Evolutionary conservation across 1,284 basidiomycete species (phyloP).

Genomic region (Phellinidium pouzarii): DNA sequence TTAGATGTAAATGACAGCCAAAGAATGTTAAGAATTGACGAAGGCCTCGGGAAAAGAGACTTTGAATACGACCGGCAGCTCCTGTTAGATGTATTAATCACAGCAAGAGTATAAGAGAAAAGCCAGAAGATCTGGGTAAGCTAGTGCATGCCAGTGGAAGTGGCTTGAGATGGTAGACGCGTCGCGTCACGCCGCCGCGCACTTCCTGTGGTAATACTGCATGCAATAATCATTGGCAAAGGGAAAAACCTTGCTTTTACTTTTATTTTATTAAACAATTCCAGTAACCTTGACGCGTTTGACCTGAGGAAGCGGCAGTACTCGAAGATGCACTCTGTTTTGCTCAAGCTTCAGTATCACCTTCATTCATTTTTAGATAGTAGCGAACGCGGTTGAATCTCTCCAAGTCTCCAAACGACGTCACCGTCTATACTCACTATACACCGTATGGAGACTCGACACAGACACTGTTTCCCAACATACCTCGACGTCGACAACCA

Average conservation of each 20-base stretch:
- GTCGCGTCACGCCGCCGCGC: neutral
- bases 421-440: too few relatives aligned
- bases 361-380: too few relatives aligned
- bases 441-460: too few relatives aligned
- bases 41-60: neutral
- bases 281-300: too few relatives aligned
- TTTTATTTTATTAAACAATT: too few relatives aligned
- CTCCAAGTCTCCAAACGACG: constrained; percentile 1
- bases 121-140: neutral
- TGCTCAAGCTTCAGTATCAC: too few relatives aligned
- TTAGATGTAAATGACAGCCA: neutral
- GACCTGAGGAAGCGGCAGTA: too few relatives aligned
- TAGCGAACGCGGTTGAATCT: too few relatives aligned
- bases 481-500: neutral
- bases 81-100: neutral
- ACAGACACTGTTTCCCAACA: neutral
- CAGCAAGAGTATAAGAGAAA: neutral
- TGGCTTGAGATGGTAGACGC: neutral
- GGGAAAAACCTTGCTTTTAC: too few relatives aligned
- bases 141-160: neutral
- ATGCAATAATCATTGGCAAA: too few relatives aligned
- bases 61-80: neutral
- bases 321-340: too few relatives aligned
- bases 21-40: neutral
- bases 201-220: neutral